A percentile compares a stretch with the other conserved stretches of the same genome.
Evolutionary conservation across 2,329 filamentous ascomycete species (phyloP).

Genomic region (Colletotrichum gigasporum): DNA sequence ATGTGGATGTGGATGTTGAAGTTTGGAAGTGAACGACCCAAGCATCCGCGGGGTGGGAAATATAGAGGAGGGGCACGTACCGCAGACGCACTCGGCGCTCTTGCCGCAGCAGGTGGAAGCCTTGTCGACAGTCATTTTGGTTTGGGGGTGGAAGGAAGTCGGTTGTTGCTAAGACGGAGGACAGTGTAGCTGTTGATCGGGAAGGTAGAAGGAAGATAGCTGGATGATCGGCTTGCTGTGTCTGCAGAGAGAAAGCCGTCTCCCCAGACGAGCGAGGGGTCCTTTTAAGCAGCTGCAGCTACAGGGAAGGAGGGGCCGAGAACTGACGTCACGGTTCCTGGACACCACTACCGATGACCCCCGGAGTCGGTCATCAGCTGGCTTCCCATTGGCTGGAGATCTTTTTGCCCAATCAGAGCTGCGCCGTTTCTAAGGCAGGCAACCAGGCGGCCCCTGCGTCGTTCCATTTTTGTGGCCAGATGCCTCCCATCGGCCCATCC

Average conservation of each 20-base stretch:
- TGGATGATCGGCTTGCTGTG: not conserved
- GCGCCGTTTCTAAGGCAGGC: constrained; percentile 14
- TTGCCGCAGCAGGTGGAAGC: constrained; percentile 66
- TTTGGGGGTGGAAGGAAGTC: constrained; percentile 1
- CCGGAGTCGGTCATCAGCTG: constrained; percentile 19
- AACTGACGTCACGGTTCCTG: constrained; percentile 29
- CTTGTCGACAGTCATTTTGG: constrained; percentile 47
- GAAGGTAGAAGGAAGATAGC: not conserved
- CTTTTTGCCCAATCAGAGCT: not conserved
- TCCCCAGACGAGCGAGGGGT: not conserved
- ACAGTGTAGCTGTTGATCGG: not conserved
- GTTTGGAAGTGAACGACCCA: constrained; percentile 1
- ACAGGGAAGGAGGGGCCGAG: constrained; percentile 25
- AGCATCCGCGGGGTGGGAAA: not conserved
- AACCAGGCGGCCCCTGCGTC: not conserved
- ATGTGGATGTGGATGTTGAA: constrained; percentile 1
- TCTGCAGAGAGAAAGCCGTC: not conserved
- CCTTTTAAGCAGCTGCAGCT: constrained; percentile 25
- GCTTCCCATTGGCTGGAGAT: constrained; percentile 15
- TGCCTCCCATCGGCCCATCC: constrained; percentile 20
- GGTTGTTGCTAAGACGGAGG: not conserved
- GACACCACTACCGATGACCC: not conserved
- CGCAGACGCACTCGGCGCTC: constrained; percentile 63
- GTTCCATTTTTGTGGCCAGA: constrained; percentile 10
- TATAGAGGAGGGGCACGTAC: constrained; percentile 49